Percentiles rank a stretch among this genome's conserved stretches.
phyloP scores from a whole-genome alignment of 441 rosid species.

The Corymbia calophylla region DNA sequence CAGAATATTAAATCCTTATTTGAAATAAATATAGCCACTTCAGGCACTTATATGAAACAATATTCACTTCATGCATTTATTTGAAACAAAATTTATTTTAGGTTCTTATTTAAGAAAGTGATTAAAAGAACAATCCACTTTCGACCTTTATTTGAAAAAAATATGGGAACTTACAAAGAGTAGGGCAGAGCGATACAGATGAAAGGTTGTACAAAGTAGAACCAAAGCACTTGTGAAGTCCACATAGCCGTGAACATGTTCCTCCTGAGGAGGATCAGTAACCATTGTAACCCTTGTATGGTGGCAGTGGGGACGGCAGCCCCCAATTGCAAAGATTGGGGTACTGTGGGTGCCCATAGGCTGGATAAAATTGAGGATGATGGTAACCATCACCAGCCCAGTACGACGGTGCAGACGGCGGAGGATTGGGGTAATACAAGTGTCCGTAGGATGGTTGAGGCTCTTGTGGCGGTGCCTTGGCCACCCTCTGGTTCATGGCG shows the following conservation, averaged over 20 bases:
- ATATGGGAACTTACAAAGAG: background rate
- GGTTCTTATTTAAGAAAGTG: too few species aligned
- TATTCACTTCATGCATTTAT: too few species aligned
- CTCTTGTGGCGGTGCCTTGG: fast-evolving
- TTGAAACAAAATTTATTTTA: too few species aligned
- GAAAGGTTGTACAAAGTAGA: background rate
- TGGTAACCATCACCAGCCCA: background rate
- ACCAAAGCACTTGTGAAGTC: background rate
- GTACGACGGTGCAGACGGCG: background rate
- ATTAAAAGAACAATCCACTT: too few species aligned
- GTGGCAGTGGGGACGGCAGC: background rate
- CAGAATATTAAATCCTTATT: too few species aligned
- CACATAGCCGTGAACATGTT: background rate
- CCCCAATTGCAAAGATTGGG: fast-evolving
- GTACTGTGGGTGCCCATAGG: background rate
- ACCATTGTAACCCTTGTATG: background rate
- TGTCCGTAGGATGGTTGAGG: background rate
- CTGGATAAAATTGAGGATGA: background rate
- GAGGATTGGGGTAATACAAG: background rate
- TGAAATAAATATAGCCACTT: too few species aligned
- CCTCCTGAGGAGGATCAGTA: background rate
- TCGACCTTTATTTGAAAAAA: too few species aligned
- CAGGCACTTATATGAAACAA: too few species aligned
- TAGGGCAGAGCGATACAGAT: background rate
- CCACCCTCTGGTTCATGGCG: background rate